Evolutionary conservation across 176 grass and related monocot species (phyloP).

Genomic region (Dactylis glomerata): DNA sequence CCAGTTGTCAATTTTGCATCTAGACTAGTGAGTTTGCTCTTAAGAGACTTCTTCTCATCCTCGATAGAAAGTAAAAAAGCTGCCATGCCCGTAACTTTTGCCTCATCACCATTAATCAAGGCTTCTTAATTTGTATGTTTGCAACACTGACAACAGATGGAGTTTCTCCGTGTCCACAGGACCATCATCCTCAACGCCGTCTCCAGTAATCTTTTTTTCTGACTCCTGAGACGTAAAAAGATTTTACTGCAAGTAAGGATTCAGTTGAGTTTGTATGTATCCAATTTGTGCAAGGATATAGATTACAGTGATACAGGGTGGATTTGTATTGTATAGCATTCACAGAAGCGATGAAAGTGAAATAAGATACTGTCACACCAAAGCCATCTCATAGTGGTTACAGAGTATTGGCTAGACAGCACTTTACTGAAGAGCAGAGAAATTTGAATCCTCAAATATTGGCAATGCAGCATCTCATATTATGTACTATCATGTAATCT

Average conservation of each 20-base stretch:
- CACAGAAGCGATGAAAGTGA: background rate
- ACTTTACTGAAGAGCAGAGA: background rate
- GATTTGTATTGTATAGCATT: background rate
- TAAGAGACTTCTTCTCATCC: constrained; percentile 59
- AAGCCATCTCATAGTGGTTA: background rate
- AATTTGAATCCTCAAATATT: constrained; percentile 4
- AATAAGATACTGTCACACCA: background rate
- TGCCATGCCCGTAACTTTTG: constrained; percentile 59
- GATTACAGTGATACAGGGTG: background rate
- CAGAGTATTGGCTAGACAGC: background rate
- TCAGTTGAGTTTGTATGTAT: background rate
- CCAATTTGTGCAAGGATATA: background rate
- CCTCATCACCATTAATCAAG: constrained; percentile 48
- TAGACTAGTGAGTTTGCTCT: constrained; percentile 50
- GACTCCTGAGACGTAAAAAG: constrained; percentile 39
- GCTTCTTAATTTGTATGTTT: constrained; percentile 78
- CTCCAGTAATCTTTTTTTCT: constrained; percentile 44
- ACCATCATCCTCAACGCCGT: constrained; percentile 38
- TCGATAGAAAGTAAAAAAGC: constrained; percentile 59
- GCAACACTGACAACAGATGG: constrained; percentile 42
- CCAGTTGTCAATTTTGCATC: constrained; percentile 51
- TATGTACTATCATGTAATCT: background rate
- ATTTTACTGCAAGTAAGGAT: constrained; percentile 1
- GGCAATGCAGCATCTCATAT: background rate
- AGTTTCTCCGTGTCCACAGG: constrained; percentile 43